Percentiles rank a stretch among this genome's conserved stretches.
phyloP scores from a whole-genome alignment of 306 rosid genomes.

The Acacia crassicarpa region DNA sequence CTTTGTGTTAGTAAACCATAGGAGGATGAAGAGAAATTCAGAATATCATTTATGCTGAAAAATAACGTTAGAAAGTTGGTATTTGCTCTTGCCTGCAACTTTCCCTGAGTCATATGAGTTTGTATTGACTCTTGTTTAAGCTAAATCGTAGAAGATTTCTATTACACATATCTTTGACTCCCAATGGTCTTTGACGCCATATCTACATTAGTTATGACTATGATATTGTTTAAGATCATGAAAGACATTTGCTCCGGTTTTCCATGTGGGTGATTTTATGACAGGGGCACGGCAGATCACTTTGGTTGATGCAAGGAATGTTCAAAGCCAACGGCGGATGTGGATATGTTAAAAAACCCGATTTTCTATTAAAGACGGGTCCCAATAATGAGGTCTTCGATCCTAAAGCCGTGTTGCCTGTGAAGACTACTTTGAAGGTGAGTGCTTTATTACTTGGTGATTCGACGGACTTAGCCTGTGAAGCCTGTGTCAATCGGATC shows the following conservation, averaged over 20 bases:
- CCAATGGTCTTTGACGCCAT: background rate
- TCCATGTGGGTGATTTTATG: slow-evolving; percentile 18
- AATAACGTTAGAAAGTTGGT: background rate
- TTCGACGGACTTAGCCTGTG: background rate
- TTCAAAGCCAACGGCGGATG: slow-evolving; percentile 87
- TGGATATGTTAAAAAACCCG: slow-evolving; percentile 95
- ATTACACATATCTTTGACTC: background rate
- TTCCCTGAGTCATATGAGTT: background rate
- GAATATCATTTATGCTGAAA: background rate
- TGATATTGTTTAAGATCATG: slow-evolving; percentile 8
- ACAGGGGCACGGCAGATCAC: slow-evolving; percentile 95
- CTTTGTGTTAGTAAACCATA: background rate
- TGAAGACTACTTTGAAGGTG: slow-evolving; percentile 81
- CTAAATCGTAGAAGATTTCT: slow-evolving; percentile 10
- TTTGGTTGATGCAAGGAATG: slow-evolving; percentile 99
- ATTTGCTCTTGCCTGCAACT: background rate
- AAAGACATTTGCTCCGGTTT: slow-evolving; percentile 5
- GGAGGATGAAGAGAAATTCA: background rate
- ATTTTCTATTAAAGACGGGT: slow-evolving; percentile 56
- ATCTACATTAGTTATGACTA: background rate
- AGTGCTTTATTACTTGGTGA: slow-evolving; percentile 26
- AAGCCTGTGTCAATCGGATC: slow-evolving; percentile 1
- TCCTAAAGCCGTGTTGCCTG: slow-evolving; percentile 61
- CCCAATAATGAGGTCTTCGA: slow-evolving; percentile 70
- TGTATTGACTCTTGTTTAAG: background rate